Evolutionary conservation across 2,329 filamentous ascomycete species (phyloP), one percentile per base, ranked within the genome.

Genomic region (Nothophaeocryptopus gaeumannii): DNA sequence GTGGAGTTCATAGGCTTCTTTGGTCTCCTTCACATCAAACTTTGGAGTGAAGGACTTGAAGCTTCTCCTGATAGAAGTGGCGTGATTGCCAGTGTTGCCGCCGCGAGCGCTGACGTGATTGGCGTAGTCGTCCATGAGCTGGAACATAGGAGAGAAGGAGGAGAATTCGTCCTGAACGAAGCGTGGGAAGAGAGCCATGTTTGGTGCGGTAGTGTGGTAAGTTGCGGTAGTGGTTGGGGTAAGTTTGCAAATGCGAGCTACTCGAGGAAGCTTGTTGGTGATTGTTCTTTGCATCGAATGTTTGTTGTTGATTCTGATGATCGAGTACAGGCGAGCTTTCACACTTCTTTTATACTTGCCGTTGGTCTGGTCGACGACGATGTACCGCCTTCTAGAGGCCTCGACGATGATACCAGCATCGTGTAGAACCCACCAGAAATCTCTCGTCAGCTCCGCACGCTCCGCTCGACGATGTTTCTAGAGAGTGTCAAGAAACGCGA

Each of bases 1-100:
- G 62, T 91, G 82, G 14, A 92, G 83, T 70, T 92, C 84, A 66
- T 89, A 92, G 56, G 74, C 68, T 5, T 81, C 71, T 53, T 79
- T 78, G 10, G 79, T 80, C 73, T 93, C 88, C 67, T 81, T 84
- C 54, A 91, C 78, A 63, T 92, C 88, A 65, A 92, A 92, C 70
- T 83, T 86, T 47, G 88, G 88, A 50, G 81, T 79, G 79, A 89
- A 91, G 64, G 79, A 74, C 39, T 74, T 75, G 40, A 78, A 59
- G 50, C 41, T 47, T 20, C 59, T 60, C 41, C 45, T 30, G 39
- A 52, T 12, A 47, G 40, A 47, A 47, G 46, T 33, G 45, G 45
- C 30, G 30, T 45, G 39, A 29, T 37, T 37, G 42, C 47, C 40
- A 26, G 54, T 54, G 43, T 42, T 42, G 13, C 46, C 44, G 20